Evolutionary conservation across 2,329 filamentous ascomycete genomes (phyloP), one percentile per base, ranked within the genome.

Genomic region (Fusarium siculi): DNA sequence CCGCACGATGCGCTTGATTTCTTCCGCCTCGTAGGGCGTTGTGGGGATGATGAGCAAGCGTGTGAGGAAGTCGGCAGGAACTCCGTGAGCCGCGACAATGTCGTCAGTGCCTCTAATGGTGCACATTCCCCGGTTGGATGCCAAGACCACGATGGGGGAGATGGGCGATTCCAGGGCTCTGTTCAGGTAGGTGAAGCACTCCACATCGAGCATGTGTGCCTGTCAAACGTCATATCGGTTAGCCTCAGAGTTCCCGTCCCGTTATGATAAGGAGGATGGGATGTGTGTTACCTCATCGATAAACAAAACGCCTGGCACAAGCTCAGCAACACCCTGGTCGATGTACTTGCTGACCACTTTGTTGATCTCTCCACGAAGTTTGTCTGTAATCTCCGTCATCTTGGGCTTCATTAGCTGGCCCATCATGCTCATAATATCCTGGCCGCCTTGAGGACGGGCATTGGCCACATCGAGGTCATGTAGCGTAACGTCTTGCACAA

Each of bases 361-460:
- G 90, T 99, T 98, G 86, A 99, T 98, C 85, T 99, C 96, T 63
- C 90, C 87, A 68, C 96, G 91, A 79, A 99, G 86, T 87, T 99
- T 99, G 84, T 99, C 96, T 36, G 96, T 99, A 80, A 99, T 98
- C 83, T 99, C 96, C 10, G 96, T 99, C 91, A 98, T 98, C 87
- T 97, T 97, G 70, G 96, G 96, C 89, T 98, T 98, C 95, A 98
- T 98, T 80, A 99, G 86, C 84, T 99, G 96, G 78, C 96, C 96
- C 96, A 99, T 98, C 96, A 99, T 98, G 86, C 95, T 98, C 95
- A 99, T 98, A 75, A 99, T 97, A 82, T 99, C 96, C 87, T 99
- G 96, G 49, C 96, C 96, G 59, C 96, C 96, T 85, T 98, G 95
- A 9, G 96, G 96, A 78, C 96, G 88, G 19, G 96, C 93, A 79